Conservation (phyloP, 2,329 filamentous ascomycete genomes). For the Chlorencoelia australis region DNA sequence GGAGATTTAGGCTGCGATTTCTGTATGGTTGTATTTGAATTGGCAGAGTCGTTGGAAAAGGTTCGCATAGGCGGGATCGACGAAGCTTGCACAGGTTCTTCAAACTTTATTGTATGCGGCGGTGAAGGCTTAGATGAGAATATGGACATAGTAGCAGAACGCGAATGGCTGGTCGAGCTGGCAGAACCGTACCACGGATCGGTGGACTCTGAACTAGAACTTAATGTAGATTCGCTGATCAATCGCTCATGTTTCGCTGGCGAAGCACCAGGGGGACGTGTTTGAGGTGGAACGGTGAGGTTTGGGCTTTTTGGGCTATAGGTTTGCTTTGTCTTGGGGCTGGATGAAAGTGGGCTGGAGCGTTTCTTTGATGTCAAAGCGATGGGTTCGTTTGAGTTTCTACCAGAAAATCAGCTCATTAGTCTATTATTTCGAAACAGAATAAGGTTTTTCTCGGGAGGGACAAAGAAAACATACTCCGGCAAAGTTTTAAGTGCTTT, state of each 20-base stretch:
- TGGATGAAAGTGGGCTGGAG: constrained; percentile 13
- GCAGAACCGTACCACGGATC: constrained; percentile 23
- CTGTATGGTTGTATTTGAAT: constrained; percentile 20
- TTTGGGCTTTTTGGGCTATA: constrained; percentile 15
- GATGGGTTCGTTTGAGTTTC: constrained; percentile 17
- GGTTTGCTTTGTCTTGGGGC: constrained; percentile 9
- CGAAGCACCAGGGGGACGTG: constrained; percentile 9
- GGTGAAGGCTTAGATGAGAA: constrained; percentile 26
- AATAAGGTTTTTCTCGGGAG: no score
- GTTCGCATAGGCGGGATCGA: no score
- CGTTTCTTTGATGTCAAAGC: constrained; percentile 14
- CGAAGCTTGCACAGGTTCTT: no score
- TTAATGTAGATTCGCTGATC: constrained; percentile 21
- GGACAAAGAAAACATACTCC: no score
- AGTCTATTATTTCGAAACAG: no score
- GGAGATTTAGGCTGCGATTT: constrained; percentile 37
- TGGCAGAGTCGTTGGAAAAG: constrained; percentile 21
- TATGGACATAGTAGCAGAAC: constrained; percentile 26
- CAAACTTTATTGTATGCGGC: constrained; percentile 20
- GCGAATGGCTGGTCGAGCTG: constrained; percentile 17
- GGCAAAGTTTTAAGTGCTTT: no score
- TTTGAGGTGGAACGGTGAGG: constrained; percentile 17
- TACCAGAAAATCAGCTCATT: constrained; percentile 15
- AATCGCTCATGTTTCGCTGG: constrained; percentile 25
- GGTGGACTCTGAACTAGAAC: constrained; percentile 21